phyloP scores from a whole-genome alignment of 345 rosid species.

The Litchi chinensis region DNA sequence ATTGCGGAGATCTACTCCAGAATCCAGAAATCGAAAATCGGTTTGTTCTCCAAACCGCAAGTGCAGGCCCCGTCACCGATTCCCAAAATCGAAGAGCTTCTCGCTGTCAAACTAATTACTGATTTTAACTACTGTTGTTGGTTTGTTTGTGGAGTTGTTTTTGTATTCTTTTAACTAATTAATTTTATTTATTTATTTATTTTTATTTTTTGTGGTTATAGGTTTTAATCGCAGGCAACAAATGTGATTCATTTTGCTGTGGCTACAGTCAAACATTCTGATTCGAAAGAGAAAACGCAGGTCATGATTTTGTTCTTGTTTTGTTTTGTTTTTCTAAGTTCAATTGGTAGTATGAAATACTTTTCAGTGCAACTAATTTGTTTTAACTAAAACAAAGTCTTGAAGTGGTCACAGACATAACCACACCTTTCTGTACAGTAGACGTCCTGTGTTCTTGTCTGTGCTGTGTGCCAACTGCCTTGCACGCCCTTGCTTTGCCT shows the following conservation, averaged over 20 bases:
- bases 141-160: not conserved
- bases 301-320: slow-evolving; percentile 23
- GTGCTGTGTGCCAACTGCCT: too few relatives aligned
- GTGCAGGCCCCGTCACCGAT: slow-evolving; percentile 43
- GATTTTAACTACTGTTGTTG: not conserved
- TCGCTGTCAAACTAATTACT: slow-evolving; percentile 65
- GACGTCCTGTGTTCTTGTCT: too few relatives aligned
- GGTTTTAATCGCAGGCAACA: too few relatives aligned
- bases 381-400: too few relatives aligned
- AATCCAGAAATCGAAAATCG: slow-evolving; percentile 69
- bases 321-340: not conserved
- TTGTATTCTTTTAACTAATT: not conserved
- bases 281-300: slow-evolving; percentile 71
- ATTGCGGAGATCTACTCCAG: slow-evolving; percentile 73
- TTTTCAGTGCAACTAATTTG: too few relatives aligned
- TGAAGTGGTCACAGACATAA: too few relatives aligned
- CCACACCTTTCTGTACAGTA: too few relatives aligned
- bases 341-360: not conserved
- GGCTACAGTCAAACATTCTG: slow-evolving; percentile 45
- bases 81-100: slow-evolving; percentile 51
- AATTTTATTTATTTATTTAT: too few relatives aligned
- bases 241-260: not conserved
- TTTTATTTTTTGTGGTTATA: too few relatives aligned
- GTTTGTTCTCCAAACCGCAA: slow-evolving; percentile 53
- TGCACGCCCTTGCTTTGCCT: too few relatives aligned